phyloP scores from a whole-genome alignment of 2,329 filamentous ascomycete genomes.

The Magnaporthiopsis incrustans region DNA sequence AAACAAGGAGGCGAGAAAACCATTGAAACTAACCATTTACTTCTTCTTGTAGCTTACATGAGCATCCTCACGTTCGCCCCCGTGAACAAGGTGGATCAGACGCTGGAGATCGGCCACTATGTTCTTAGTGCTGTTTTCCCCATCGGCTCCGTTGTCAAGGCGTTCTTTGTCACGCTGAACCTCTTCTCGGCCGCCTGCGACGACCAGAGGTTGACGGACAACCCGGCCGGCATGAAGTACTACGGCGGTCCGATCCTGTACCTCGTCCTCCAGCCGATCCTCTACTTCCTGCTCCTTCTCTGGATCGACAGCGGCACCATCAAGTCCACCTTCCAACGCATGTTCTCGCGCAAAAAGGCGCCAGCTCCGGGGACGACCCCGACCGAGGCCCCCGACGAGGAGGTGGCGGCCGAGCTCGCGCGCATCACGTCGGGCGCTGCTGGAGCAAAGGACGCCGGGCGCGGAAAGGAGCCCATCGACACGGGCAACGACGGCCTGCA shows the following conservation, averaged over 20 bases:
- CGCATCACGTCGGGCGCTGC: conserved; percentile 39
- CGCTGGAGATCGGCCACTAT: conserved; percentile 65
- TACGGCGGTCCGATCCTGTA: conserved; percentile 85
- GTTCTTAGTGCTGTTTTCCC: conserved; percentile 67
- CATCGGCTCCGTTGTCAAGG: conserved; percentile 64
- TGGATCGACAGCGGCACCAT: conserved; percentile 73
- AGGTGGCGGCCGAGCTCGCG: conserved; percentile 51
- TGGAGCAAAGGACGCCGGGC: neutral
- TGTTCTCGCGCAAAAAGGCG: conserved; percentile 26
- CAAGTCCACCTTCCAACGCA: conserved; percentile 41
- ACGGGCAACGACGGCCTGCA: conserved; percentile 54
- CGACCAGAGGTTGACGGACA: conserved; percentile 51
- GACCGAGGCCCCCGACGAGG: conserved; percentile 34
- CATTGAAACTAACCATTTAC: no score
- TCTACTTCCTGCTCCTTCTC: conserved; percentile 65
- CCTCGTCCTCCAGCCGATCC: conserved; percentile 62
- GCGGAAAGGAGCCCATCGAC: neutral
- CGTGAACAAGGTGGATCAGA: conserved; percentile 57
- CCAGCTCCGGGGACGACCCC: conserved; percentile 8
- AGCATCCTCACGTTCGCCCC: conserved; percentile 67
- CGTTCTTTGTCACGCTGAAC: conserved; percentile 72
- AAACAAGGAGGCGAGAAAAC: no score
- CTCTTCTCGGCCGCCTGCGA: conserved; percentile 75
- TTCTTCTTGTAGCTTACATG: conserved; percentile 56
- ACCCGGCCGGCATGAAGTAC: conserved; percentile 62